Conservation (phyloP, 331 rosid species). For the Saraca asoca region DNA sequence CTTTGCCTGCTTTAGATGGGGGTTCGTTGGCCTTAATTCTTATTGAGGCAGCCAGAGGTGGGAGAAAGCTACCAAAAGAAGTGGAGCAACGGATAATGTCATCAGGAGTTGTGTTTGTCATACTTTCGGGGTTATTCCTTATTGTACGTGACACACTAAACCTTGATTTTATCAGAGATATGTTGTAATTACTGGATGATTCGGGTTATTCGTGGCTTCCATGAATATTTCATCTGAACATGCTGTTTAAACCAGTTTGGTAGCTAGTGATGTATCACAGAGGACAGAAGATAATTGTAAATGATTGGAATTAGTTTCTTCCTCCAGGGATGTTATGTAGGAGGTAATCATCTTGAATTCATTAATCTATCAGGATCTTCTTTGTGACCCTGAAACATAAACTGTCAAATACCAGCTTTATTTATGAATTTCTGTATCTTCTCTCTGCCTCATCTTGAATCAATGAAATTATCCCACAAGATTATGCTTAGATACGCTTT, state of each 20-base stretch:
- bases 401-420: too few relatives aligned
- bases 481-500: too few relatives aligned
- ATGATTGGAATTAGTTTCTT: conserved; percentile 9
- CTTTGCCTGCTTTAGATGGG: conserved; percentile 66
- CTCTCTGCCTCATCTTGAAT: too few relatives aligned
- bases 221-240: conserved; percentile 10
- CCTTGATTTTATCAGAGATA: conserved; percentile 55
- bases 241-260: conserved; percentile 11
- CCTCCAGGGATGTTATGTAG: conserved; percentile 8
- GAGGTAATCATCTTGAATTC: conserved; percentile 6
- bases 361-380: neutral
- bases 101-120: conserved; percentile 55
- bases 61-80: conserved; percentile 60
- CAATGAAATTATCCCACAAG: too few relatives aligned
- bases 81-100: conserved; percentile 67
- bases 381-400: neutral
- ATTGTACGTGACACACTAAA: conserved; percentile 58
- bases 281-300: conserved; percentile 12
- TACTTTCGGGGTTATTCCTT: conserved; percentile 58
- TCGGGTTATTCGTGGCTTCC: conserved; percentile 8
- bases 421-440: too few relatives aligned
- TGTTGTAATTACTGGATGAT: conserved; percentile 34
- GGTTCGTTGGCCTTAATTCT: conserved; percentile 63
- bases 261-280: conserved; percentile 2
- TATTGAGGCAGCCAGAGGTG: conserved; percentile 66